These are phyloP conservation scores for Coemansia sp. DNA, from an alignment of 371 early-diverging fungal species.

Conservation along the genomic window DNA sequence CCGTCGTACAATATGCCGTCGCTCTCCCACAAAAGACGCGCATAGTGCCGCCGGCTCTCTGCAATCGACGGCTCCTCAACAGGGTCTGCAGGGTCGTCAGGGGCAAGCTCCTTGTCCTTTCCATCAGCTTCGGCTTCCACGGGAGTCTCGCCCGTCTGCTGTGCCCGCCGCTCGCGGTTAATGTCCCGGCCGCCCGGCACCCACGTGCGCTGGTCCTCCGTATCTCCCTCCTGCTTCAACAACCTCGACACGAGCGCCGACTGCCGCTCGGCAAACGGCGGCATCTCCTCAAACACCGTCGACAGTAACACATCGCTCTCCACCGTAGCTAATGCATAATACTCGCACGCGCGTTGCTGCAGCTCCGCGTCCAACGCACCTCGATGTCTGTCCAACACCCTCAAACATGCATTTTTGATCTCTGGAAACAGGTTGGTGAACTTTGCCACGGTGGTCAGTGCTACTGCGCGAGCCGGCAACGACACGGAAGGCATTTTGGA, in stretches of 20 bases:
- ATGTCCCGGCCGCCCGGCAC: slow-evolving; percentile 88
- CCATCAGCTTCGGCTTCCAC: too few species aligned
- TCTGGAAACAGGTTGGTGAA: slow-evolving; percentile 95
- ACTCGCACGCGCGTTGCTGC: slow-evolving; percentile 96
- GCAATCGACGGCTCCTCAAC: slow-evolving; percentile 28
- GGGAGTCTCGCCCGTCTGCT: not conserved
- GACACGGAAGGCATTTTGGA: slow-evolving; percentile 82
- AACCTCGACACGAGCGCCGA: slow-evolving; percentile 80
- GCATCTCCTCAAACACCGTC: slow-evolving; percentile 95
- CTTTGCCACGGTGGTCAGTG: slow-evolving; percentile 91
- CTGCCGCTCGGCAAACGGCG: slow-evolving; percentile 92
- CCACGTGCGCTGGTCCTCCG: slow-evolving; percentile 95
- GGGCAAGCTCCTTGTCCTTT: not conserved
- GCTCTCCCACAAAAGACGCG: slow-evolving; percentile 59
- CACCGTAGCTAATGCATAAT: slow-evolving; percentile 79
- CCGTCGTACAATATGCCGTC: slow-evolving; percentile 93
- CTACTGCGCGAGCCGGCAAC: slow-evolving; percentile 73
- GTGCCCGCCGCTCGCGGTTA: slow-evolving; percentile 54
- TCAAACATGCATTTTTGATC: slow-evolving; percentile 81
- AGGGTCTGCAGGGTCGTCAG: slow-evolving; percentile 5
- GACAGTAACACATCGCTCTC: slow-evolving; percentile 85
- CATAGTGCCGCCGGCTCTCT: slow-evolving; percentile 52
- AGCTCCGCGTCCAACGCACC: slow-evolving; percentile 90
- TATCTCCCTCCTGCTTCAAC: slow-evolving; percentile 80
- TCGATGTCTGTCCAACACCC: slow-evolving; percentile 81